Evolutionary conservation across 2,329 filamentous ascomycete species (phyloP).

Genomic region (Aspergillus flavus): DNA sequence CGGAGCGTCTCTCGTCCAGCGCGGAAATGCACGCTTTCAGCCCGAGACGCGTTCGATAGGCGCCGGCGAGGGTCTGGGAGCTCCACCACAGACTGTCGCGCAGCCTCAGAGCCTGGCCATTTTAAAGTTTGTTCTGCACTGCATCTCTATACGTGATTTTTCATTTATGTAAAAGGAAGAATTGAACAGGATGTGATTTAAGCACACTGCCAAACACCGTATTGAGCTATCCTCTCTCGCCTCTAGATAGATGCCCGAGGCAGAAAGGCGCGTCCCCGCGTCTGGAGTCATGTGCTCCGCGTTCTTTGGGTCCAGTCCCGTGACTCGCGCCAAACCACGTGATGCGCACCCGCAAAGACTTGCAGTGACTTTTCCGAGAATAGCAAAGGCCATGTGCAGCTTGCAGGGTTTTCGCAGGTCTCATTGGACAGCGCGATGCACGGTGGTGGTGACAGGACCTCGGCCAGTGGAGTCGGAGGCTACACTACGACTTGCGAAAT

Average conservation of each 20-base stretch:
- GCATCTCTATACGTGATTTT: slow-evolving; percentile 9
- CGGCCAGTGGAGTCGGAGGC: slow-evolving; percentile 1
- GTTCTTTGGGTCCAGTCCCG: slow-evolving; percentile 24
- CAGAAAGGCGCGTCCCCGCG: slow-evolving; percentile 22
- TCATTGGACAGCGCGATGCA: slow-evolving; percentile 18
- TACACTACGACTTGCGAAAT: slow-evolving; percentile 2
- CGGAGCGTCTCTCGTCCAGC: slow-evolving; percentile 39
- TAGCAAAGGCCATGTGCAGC: slow-evolving; percentile 18
- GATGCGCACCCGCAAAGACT: slow-evolving; percentile 1
- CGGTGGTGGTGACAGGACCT: slow-evolving; percentile 13
- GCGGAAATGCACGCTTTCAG: slow-evolving; percentile 45
- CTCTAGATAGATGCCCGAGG: background rate
- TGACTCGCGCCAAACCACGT: slow-evolving; percentile 26
- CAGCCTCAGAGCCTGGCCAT: slow-evolving; percentile 19
- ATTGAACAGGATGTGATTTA: background rate
- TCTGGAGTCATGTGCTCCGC: slow-evolving; percentile 21
- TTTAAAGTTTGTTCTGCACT: slow-evolving; percentile 18
- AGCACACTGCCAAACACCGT: background rate
- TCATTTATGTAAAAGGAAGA: background rate
- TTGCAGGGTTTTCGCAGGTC: slow-evolving; percentile 10
- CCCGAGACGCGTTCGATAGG: slow-evolving; percentile 45
- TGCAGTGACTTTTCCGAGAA: slow-evolving; percentile 13
- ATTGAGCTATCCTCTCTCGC: background rate
- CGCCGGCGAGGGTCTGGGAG: slow-evolving; percentile 32
- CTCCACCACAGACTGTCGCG: slow-evolving; percentile 32